A percentile compares a stretch with the other conserved stretches of the same genome.
Evolutionary conservation across 352 stramenopile genomes (phyloP).

Genomic region (Phytophthora citrophthora): DNA sequence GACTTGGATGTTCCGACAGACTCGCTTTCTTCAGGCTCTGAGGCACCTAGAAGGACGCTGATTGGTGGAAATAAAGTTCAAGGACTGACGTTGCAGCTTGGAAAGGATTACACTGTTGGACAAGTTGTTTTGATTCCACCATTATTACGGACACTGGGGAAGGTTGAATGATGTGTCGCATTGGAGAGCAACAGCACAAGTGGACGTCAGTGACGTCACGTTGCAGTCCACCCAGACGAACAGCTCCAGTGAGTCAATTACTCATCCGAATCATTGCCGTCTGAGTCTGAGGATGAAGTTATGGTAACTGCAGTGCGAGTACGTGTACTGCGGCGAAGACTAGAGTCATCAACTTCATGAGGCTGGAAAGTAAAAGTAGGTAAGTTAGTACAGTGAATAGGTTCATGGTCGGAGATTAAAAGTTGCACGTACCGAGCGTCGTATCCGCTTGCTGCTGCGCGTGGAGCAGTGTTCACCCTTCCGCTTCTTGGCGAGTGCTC

Average conservation of each 20-base stretch:
- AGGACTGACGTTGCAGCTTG: slow-evolving; percentile 10
- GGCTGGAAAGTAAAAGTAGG: slow-evolving; percentile 11
- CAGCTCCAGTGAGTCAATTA: slow-evolving; percentile 2
- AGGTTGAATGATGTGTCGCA: background rate
- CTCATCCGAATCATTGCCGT: slow-evolving; percentile 17
- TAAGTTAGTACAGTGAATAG: slow-evolving; percentile 6
- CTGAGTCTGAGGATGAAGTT: slow-evolving; percentile 16
- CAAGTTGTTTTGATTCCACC: background rate
- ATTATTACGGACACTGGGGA: background rate
- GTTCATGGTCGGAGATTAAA: background rate
- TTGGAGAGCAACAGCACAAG: slow-evolving; percentile 2
- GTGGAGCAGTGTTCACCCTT: slow-evolving; percentile 13
- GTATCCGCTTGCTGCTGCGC: slow-evolving; percentile 32
- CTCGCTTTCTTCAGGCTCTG: slow-evolving; percentile 6
- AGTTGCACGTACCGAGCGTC: slow-evolving; percentile 29
- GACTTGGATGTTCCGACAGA: slow-evolving; percentile 5
- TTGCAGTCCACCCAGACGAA: slow-evolving; percentile 11
- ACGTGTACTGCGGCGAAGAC: slow-evolving; percentile 35
- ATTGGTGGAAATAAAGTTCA: slow-evolving; percentile 27
- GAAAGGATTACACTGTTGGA: background rate
- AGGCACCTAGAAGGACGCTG: background rate
- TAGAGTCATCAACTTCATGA: slow-evolving; percentile 10
- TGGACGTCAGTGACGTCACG: slow-evolving; percentile 1
- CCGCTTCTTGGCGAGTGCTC: slow-evolving; percentile 19
- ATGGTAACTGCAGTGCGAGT: slow-evolving; percentile 7